phyloP scores from a whole-genome alignment of 176 grass and related monocot species.

The Cocos nucifera region DNA sequence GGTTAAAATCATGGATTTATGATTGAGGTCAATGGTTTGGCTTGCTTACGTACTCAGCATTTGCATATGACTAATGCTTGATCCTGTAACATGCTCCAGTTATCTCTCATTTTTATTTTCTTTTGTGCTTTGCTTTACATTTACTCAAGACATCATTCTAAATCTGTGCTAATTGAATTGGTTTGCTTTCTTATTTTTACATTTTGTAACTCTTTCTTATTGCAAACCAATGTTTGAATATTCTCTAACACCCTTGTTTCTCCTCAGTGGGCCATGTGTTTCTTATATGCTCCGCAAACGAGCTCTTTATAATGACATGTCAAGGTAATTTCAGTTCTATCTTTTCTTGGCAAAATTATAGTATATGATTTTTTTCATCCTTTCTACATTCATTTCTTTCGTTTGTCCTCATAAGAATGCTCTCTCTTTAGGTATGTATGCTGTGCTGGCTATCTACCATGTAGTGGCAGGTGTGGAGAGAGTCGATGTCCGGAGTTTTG shows the following conservation, averaged over 20 bases:
- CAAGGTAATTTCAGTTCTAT: constrained; percentile 42
- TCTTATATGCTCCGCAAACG: constrained; percentile 99
- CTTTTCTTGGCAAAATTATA: too few species aligned
- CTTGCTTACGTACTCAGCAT: too few species aligned
- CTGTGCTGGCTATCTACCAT: constrained; percentile 94
- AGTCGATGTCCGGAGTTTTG: constrained; percentile 87
- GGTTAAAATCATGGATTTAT: too few species aligned
- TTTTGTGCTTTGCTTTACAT: too few species aligned
- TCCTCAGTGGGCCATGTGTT: constrained; percentile 79
- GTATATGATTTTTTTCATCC: neutral
- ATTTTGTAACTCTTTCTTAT: neutral
- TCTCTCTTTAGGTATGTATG: constrained; percentile 50
- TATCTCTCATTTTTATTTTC: too few species aligned
- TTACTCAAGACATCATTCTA: too few species aligned
- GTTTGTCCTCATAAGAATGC: constrained; percentile 1
- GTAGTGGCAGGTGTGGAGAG: constrained; percentile 91
- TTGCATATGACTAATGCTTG: too few species aligned
- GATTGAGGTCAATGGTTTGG: too few species aligned
- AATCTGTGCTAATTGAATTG: neutral
- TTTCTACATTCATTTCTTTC: neutral
- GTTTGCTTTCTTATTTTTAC: neutral
- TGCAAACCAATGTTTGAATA: neutral
- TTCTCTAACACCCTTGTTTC: constrained; percentile 10
- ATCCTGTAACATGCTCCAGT: too few species aligned
- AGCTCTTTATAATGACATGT: constrained; percentile 98